phyloP scores from a whole-genome alignment of 345 rosid species.

The Pugionium dolabratum region DNA sequence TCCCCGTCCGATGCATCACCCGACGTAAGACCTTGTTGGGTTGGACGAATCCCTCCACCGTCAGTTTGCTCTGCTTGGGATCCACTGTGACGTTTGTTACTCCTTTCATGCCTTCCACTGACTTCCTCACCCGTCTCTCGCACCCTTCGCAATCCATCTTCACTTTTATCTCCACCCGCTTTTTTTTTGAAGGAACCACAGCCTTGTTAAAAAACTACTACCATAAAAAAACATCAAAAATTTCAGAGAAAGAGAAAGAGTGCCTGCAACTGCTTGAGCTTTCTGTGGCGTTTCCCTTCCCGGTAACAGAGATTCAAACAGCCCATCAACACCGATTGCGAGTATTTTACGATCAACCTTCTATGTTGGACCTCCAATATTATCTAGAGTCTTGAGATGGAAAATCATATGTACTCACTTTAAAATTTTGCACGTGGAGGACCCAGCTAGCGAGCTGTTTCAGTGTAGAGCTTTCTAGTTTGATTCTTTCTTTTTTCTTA shows the following conservation, averaged over 20 bases:
- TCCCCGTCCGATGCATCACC: slow-evolving; percentile 44
- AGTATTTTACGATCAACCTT: no score
- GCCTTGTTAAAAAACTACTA: background rate
- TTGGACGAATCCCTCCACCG: slow-evolving; percentile 65
- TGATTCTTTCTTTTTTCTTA: no score
- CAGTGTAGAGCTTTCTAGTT: no score
- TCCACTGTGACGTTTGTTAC: slow-evolving; percentile 60
- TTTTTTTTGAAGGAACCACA: slow-evolving; percentile 29
- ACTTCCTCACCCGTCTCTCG: slow-evolving; percentile 64
- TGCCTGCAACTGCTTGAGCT: slow-evolving; percentile 41
- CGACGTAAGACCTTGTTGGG: slow-evolving; percentile 49
- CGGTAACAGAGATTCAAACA: slow-evolving; percentile 30
- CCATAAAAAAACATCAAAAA: background rate
- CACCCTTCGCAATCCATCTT: slow-evolving; percentile 80
- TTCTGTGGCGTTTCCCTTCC: slow-evolving; percentile 26
- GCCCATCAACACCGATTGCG: slow-evolving; percentile 28
- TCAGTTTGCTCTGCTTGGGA: slow-evolving; percentile 60
- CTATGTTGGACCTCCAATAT: no score
- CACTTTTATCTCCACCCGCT: slow-evolving; percentile 56
- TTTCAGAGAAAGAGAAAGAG: slow-evolving; percentile 17
- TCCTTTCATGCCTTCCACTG: slow-evolving; percentile 68
- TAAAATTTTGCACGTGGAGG: no score
- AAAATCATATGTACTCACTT: no score
- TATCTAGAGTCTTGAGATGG: no score
- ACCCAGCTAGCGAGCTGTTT: no score